phyloP scores from a whole-genome alignment of 371 early-diverging fungal genomes.

The Chytridium lagenaria region DNA sequence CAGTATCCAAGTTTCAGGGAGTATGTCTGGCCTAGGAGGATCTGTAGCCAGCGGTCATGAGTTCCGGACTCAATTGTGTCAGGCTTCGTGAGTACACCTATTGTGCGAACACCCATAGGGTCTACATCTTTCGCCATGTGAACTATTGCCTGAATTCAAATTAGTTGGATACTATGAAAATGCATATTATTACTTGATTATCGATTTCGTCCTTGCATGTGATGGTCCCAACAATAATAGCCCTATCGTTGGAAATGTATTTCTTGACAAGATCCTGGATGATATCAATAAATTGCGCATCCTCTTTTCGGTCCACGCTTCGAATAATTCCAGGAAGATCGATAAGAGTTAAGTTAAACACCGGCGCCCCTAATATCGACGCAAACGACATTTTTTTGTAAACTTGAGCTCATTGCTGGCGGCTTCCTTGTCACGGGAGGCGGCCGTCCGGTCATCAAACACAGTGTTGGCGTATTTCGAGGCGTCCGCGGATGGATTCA shows the following conservation, averaged over 20 bases:
- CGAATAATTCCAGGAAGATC: slow-evolving; percentile 64
- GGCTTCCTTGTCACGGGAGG: slow-evolving; percentile 39
- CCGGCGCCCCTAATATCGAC: slow-evolving; percentile 53
- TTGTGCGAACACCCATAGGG: slow-evolving; percentile 51
- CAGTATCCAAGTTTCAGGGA: slow-evolving; percentile 63
- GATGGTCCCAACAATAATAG: slow-evolving; percentile 57
- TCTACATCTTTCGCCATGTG: slow-evolving; percentile 54
- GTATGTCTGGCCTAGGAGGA: slow-evolving; percentile 46
- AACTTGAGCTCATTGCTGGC: slow-evolving; percentile 52
- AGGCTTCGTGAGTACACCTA: slow-evolving; percentile 62
- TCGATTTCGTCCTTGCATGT: slow-evolving; percentile 63
- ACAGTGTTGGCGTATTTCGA: slow-evolving; percentile 30
- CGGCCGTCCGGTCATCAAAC: slow-evolving; percentile 38
- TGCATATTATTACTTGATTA: slow-evolving; percentile 44
- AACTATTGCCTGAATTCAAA: slow-evolving; percentile 41
- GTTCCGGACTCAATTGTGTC: slow-evolving; percentile 58
- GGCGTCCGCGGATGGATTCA: slow-evolving; percentile 51
- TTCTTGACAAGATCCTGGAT: slow-evolving; percentile 50
- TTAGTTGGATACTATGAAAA: neutral
- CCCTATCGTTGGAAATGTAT: slow-evolving; percentile 51
- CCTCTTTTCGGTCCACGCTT: slow-evolving; percentile 45
- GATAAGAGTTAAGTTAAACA: slow-evolving; percentile 55
- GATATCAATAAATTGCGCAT: slow-evolving; percentile 45
- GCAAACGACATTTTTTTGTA: slow-evolving; percentile 54
- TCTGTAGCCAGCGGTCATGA: slow-evolving; percentile 50